Evolutionary conservation across 1,284 basidiomycete species (phyloP).

Genomic region (Quambalaria eucalypti): DNA sequence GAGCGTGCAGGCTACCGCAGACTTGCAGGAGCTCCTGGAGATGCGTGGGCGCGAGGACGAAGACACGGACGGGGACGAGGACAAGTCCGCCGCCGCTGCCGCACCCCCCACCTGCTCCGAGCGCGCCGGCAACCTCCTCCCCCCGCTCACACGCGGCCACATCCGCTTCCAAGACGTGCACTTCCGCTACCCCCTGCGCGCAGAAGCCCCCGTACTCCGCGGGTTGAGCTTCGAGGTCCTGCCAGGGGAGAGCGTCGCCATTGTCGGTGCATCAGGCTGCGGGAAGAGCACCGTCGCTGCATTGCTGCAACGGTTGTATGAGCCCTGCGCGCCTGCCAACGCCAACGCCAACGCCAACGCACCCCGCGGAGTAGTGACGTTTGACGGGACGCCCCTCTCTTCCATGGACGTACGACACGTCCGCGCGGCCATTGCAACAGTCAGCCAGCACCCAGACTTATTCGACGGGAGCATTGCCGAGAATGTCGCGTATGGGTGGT

Average conservation of each 20-base stretch:
- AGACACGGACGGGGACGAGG: constrained; percentile 4
- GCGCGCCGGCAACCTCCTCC: neutral
- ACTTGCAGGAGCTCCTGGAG: constrained; percentile 62
- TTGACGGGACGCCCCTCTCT: constrained; percentile 17
- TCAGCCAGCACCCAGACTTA: constrained; percentile 27
- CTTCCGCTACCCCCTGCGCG: constrained; percentile 24
- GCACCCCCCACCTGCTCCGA: neutral
- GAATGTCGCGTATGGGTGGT: constrained; percentile 32
- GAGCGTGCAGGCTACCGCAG: constrained; percentile 57
- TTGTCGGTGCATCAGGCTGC: constrained; percentile 39
- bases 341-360: neutral
- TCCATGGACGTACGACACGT: constrained; percentile 13
- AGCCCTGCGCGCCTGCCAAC: constrained; percentile 12
- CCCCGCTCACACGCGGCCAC: constrained; percentile 10
- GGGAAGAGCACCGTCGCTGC: constrained; percentile 40
- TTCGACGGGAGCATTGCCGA: constrained; percentile 31
- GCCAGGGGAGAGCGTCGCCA: constrained; percentile 35
- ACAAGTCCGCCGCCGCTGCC: neutral
- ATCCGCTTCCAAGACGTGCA: constrained; percentile 27
- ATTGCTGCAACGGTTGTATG: constrained; percentile 38
- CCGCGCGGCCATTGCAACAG: constrained; percentile 35
- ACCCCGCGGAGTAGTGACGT: constrained; percentile 12
- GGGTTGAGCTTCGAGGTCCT: constrained; percentile 14
- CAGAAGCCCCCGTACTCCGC: constrained; percentile 15
- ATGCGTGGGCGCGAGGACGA: constrained; percentile 49